A percentile compares a stretch with the other conserved stretches of the same genome.
Evolutionary conservation across 2,329 filamentous ascomycete species (phyloP).

Genomic region (Leptodontidium sp.): DNA sequence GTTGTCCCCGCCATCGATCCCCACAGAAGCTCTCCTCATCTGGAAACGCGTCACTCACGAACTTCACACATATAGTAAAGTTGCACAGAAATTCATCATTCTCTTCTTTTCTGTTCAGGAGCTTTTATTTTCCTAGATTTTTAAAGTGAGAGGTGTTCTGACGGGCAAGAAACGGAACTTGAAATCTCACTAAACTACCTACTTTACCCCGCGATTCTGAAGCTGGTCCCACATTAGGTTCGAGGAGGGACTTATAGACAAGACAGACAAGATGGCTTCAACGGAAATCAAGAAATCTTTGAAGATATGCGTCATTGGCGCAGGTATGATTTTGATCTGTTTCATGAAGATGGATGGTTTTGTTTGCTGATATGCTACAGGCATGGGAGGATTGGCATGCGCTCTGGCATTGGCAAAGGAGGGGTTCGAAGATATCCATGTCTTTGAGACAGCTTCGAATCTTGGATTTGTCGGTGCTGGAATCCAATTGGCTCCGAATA

Average conservation of each 20-base stretch:
- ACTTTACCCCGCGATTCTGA: background rate
- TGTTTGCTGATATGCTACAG: slow-evolving; percentile 50
- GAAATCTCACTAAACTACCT: background rate
- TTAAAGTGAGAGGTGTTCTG: background rate
- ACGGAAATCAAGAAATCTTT: slow-evolving; percentile 4
- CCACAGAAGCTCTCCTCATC: background rate
- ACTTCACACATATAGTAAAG: no score
- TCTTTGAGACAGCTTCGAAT: slow-evolving; percentile 77
- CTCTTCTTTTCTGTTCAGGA: background rate
- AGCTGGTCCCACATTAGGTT: background rate
- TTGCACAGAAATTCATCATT: no score
- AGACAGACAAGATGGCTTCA: slow-evolving; percentile 10
- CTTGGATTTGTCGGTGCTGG: slow-evolving; percentile 86
- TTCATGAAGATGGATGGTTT: background rate
- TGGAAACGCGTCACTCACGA: background rate
- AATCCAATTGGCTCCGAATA: slow-evolving; percentile 85
- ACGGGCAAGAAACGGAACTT: background rate
- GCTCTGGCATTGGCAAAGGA: slow-evolving; percentile 78
- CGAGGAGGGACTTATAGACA: background rate
- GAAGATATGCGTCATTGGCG: slow-evolving; percentile 25
- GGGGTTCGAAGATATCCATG: slow-evolving; percentile 76
- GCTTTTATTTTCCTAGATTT: background rate
- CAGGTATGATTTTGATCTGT: slow-evolving; percentile 15
- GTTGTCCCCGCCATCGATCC: slow-evolving; percentile 3
- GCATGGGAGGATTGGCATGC: slow-evolving; percentile 80